These are phyloP conservation scores for Trifolium fragiferum DNA, from an alignment of 306 rosid species.

Conservation along the genomic window DNA sequence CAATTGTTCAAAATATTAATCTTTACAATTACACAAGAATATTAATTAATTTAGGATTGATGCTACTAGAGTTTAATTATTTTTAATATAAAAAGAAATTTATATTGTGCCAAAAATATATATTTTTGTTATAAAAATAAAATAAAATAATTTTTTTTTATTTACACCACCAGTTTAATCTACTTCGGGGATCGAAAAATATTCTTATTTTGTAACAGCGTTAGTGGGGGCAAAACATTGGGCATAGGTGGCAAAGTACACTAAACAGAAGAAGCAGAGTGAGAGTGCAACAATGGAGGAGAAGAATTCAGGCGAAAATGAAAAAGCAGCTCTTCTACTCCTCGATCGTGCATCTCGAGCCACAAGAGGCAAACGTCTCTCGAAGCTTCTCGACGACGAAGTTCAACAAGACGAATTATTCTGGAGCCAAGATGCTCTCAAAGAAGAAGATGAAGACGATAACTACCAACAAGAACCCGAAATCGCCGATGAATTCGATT, in stretches of 20 bases:
- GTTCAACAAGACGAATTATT: slow-evolving; percentile 77
- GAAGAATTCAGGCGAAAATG: slow-evolving; percentile 34
- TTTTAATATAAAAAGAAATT: no score
- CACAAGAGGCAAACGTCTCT: slow-evolving; percentile 84
- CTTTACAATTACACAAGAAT: no score
- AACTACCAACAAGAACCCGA: slow-evolving; percentile 84
- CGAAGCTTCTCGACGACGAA: slow-evolving; percentile 77
- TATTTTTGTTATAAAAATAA: no score
- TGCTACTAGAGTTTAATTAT: no score
- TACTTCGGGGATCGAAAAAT: no score
- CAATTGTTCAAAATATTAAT: no score
- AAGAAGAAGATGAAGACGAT: slow-evolving; percentile 75
- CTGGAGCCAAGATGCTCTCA: slow-evolving; percentile 96
- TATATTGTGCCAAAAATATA: no score
- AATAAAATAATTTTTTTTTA: no score
- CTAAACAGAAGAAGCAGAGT: background rate
- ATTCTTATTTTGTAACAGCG: no score
- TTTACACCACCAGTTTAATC: no score
- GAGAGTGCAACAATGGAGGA: slow-evolving; percentile 31
- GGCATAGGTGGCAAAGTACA: background rate
- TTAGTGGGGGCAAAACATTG: no score
- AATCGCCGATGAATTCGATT: slow-evolving; percentile 84
- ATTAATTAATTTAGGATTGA: no score
- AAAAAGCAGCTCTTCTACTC: slow-evolving; percentile 44
- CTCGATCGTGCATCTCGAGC: slow-evolving; percentile 68